These are phyloP conservation scores for Fusarium sp. DNA, from an alignment of 2,329 filamentous ascomycete genomes.

Conservation along the genomic window DNA sequence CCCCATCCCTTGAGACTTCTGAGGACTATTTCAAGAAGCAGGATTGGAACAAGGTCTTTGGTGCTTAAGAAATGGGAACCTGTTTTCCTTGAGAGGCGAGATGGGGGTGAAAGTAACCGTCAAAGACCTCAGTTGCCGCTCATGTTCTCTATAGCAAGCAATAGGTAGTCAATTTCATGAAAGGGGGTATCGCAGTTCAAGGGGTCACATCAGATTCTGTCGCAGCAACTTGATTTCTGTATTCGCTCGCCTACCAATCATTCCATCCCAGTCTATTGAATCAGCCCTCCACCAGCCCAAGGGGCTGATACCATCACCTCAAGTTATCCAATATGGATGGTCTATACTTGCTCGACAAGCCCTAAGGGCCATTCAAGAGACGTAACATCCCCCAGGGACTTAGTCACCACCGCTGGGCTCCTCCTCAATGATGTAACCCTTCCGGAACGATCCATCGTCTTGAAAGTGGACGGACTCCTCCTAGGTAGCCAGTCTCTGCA, in stretches of 20 bases:
- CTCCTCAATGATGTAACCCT: background rate
- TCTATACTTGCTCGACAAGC: background rate
- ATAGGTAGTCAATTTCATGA: background rate
- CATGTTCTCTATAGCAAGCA: background rate
- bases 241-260: background rate
- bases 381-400: background rate
- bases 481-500: slow-evolving; percentile 40
- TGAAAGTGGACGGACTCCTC: background rate
- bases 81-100: background rate
- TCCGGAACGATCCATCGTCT: background rate
- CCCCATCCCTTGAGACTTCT: slow-evolving; percentile 1
- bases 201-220: background rate
- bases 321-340: background rate
- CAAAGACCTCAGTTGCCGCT: background rate
- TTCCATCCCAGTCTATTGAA: background rate
- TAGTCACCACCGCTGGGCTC: background rate
- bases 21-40: slow-evolving; percentile 30
- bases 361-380: background rate
- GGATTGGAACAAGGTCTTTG: slow-evolving; percentile 21
- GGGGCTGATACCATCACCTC: too few relatives aligned
- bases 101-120: background rate
- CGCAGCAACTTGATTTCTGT: background rate
- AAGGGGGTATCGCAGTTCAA: background rate
- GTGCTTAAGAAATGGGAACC: background rate
- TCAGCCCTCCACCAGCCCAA: background rate